Percentiles rank a stretch among this genome's conserved stretches.
Conservation (phyloP, 2,329 filamentous ascomycete species). For the Sporothrix variecibatus region DNA sequence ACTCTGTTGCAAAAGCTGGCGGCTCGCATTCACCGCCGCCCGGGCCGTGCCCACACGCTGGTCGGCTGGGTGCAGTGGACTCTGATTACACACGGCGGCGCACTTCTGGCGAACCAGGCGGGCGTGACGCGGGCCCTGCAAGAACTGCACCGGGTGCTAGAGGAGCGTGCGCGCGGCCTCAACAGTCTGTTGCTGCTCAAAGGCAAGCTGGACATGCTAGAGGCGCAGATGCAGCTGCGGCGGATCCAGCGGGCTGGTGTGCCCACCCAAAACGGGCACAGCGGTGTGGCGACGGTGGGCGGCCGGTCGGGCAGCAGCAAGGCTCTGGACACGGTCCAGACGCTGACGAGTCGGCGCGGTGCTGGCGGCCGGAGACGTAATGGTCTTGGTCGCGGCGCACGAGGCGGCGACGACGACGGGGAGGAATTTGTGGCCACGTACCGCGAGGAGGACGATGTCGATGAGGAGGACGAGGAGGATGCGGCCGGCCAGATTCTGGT, state of each 20-base stretch:
- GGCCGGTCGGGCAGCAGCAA: conserved; percentile 42
- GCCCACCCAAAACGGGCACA: conserved; percentile 35
- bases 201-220: conserved; percentile 92
- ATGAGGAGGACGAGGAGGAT: conserved; percentile 31
- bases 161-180: conserved; percentile 80
- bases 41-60: conserved; percentile 84
- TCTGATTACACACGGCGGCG: conserved; percentile 86
- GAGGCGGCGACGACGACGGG: conserved; percentile 43
- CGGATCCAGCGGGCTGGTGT: conserved; percentile 56
- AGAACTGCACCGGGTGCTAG: conserved; percentile 81
- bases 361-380: conserved; percentile 11
- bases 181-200: conserved; percentile 84
- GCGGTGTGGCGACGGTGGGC: conserved; percentile 21
- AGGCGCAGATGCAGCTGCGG: conserved; percentile 82
- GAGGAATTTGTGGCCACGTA: conserved; percentile 77
- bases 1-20: conserved; percentile 80
- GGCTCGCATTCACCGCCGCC: conserved; percentile 80
- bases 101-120: conserved; percentile 81
- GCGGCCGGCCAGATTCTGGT: conserved; percentile 39
- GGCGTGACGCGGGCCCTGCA: conserved; percentile 76
- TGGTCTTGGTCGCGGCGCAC: neutral
- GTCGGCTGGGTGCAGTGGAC: conserved; percentile 98
- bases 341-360: conserved; percentile 58
- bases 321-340: conserved; percentile 52
- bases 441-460: conserved; percentile 66